Conservation (phyloP, 208 protist species). For the Wallacemonas sp. region DNA sequence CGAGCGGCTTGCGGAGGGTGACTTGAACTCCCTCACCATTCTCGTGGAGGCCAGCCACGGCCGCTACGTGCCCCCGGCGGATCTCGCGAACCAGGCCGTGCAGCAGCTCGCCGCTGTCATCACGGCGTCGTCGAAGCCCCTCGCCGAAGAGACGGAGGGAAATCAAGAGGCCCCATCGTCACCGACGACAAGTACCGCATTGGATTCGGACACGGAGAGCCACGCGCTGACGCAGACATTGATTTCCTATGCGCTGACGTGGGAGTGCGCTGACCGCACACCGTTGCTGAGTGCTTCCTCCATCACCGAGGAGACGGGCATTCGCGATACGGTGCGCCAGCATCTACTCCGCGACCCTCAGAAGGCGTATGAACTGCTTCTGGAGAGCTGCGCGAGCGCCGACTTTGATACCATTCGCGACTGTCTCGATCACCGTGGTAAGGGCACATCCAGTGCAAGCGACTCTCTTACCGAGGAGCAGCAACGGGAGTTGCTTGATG, state of each 20-base stretch:
- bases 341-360: constrained; percentile 53
- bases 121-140: neutral
- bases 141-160: no score
- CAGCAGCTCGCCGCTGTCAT: neutral
- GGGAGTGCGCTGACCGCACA: constrained; percentile 19
- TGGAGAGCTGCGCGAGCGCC: constrained; percentile 25
- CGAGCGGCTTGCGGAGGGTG: neutral
- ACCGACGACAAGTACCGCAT: neutral
- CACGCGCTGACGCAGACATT: constrained; percentile 10
- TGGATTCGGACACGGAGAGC: neutral
- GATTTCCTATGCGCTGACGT: constrained; percentile 26
- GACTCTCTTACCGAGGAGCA: constrained; percentile 22
- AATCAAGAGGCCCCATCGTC: neutral
- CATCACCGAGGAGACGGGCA: constrained; percentile 16
- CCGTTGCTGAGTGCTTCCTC: constrained; percentile 29
- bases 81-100: neutral
- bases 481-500: constrained; percentile 25
- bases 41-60: neutral
- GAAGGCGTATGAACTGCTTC: constrained; percentile 34
- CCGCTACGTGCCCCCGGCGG: neutral
- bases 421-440: constrained; percentile 21
- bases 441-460: constrained; percentile 7
- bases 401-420: constrained; percentile 41
- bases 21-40: constrained; percentile 2
- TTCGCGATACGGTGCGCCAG: constrained; percentile 36